Percentiles rank a stretch among this genome's conserved stretches.
phyloP scores from a whole-genome alignment of 352 stramenopile genomes.

The Phytophthora macrochlamydospora region DNA sequence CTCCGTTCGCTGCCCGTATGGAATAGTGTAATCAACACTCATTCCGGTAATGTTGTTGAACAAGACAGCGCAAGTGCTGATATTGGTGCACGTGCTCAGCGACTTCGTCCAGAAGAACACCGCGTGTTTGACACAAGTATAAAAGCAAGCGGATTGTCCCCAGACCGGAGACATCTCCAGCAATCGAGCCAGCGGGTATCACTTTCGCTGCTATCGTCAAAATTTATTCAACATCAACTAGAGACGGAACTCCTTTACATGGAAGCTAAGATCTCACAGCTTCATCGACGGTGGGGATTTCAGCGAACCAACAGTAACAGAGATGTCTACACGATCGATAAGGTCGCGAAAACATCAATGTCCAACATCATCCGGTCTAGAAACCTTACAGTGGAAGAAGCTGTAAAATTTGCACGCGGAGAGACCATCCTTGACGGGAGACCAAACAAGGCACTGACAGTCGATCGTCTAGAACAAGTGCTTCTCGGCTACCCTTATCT shows the following conservation, averaged over 20 bases:
- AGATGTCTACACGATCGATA: neutral
- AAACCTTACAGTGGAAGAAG: neutral
- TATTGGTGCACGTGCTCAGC: no score
- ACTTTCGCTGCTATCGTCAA: neutral
- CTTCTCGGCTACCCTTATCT: neutral
- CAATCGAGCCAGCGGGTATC: neutral
- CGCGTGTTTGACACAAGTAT: slow-evolving; percentile 25
- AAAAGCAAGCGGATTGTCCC: no score
- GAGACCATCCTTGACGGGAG: neutral
- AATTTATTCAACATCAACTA: neutral
- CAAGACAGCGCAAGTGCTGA: no score
- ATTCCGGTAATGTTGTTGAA: no score
- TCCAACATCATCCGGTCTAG: neutral
- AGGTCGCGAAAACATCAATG: neutral
- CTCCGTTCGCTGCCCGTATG: neutral
- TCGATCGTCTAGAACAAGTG: neutral
- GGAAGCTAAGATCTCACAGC: neutral
- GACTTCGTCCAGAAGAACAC: slow-evolving; percentile 50
- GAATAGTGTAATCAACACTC: neutral
- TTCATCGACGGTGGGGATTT: neutral
- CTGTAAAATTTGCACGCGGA: neutral
- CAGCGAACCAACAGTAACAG: neutral
- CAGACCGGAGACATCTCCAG: no score
- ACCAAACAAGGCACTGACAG: neutral
- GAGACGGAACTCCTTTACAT: neutral